Percentiles rank a stretch among this genome's conserved stretches.
phyloP scores from a whole-genome alignment of 495 filamentous ascomycete species.

The Neurospora terricola region DNA sequence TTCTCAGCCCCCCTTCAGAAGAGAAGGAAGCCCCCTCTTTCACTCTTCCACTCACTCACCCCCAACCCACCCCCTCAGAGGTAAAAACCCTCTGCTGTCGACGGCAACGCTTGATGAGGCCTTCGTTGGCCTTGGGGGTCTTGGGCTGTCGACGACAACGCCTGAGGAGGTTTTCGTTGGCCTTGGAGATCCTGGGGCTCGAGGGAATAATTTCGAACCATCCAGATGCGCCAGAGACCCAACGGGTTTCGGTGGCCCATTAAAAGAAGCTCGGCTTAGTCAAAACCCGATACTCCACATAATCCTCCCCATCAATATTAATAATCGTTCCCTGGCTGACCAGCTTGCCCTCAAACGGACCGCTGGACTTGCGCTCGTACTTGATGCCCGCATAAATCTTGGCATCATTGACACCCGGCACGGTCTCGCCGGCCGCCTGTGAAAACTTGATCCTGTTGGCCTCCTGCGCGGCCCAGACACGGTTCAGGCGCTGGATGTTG shows the following conservation, averaged over 20 bases:
- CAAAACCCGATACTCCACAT: constrained; percentile 46
- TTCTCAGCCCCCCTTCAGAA: not conserved
- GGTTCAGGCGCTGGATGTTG: constrained; percentile 33
- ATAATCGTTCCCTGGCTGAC: constrained; percentile 42
- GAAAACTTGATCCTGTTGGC: constrained; percentile 23
- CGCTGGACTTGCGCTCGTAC: constrained; percentile 43
- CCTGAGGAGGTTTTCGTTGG: no score
- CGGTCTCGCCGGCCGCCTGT: constrained; percentile 31
- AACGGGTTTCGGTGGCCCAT: no score
- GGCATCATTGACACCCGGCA: constrained; percentile 31
- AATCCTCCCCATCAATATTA: constrained; percentile 48
- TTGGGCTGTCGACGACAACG: no score
- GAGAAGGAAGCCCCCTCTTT: no score
- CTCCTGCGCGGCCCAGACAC: constrained; percentile 38
- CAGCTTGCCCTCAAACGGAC: constrained; percentile 42
- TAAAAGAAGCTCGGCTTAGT: constrained; percentile 44
- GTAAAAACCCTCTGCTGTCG: not conserved
- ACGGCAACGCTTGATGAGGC: no score
- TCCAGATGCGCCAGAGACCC: no score
- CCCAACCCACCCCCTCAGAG: not conserved
- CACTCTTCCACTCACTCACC: not conserved
- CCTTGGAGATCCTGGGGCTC: no score
- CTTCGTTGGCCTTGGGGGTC: no score
- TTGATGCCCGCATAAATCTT: constrained; percentile 43
- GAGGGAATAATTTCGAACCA: no score